phyloP scores from a whole-genome alignment of 164 flowering plant species.

The Sextonia rubra region DNA sequence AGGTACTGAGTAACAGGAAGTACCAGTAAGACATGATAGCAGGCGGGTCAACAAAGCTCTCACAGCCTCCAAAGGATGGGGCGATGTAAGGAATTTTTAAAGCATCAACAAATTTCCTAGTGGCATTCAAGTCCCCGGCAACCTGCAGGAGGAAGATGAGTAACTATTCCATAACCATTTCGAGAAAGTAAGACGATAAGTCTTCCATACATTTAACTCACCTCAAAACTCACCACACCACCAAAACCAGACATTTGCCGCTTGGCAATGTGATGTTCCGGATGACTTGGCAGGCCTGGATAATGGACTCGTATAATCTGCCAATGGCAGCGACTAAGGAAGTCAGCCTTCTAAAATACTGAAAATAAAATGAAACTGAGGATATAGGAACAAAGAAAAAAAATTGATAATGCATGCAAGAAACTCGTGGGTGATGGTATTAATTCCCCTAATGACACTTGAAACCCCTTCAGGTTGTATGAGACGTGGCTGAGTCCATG shows the following conservation, averaged over 20 bases:
- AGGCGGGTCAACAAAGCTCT: slow-evolving; percentile 97
- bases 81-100: slow-evolving; percentile 89
- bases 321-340: slow-evolving; percentile 5
- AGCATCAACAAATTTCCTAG: slow-evolving; percentile 70
- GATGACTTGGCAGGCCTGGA: slow-evolving; percentile 93
- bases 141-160: slow-evolving; percentile 35
- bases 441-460: too few relatives aligned
- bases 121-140: slow-evolving; percentile 69
- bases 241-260: slow-evolving; percentile 96
- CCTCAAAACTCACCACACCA: slow-evolving; percentile 99
- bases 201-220: slow-evolving; percentile 13
- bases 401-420: too few relatives aligned
- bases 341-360: neutral
- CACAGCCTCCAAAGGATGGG: slow-evolving; percentile 97
- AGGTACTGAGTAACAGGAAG: neutral
- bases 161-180: neutral
- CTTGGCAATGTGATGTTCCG: slow-evolving; percentile 77
- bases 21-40: slow-evolving; percentile 99
- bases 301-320: slow-evolving; percentile 85
- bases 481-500: too few relatives aligned
- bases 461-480: too few relatives aligned
- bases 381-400: too few relatives aligned
- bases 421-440: too few relatives aligned
- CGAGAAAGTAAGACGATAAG: neutral
- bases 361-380: neutral